Base-by-base conservation (phyloP, 2,329 filamentous ascomycete genomes). In the Cercospora brassicicola region DNA sequence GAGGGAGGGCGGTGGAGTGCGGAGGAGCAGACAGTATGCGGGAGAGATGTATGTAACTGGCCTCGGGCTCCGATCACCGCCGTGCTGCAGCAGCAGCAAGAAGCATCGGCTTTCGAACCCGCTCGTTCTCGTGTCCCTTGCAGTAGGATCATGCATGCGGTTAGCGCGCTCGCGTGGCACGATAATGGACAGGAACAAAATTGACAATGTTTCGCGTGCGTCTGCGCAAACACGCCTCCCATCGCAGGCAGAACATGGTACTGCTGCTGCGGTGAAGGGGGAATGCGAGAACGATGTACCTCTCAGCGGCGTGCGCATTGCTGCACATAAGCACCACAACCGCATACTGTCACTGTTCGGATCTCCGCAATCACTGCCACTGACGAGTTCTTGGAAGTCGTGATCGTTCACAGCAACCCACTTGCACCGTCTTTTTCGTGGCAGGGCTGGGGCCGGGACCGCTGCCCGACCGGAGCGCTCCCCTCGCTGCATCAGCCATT, bases 51-150 rank as follows among this genome's bases (percentile, higher is more conserved):
- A 9, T 31, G 11, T 8, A 9, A 61, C 33, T 61, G 59, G 59
- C 36, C 20, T 45, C 59, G 31, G n/a, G 7, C 36, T 61, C 59
- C 59, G 59, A 30, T 42, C 59, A 11, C 39, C 20, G 59, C 59
- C 59, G 59, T 26, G 23, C 15, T 5, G 33, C 2, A 3, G 39
- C 57, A 60, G 57, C 31, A 42, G 20, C 2, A 15, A 13, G 55
- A 31, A 36, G 55, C n/a, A 36, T 36, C 55, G 28, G 55, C 28
- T 33, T 33, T 33, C 15, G 15, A 30, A 53, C n/a, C 57, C 59
- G 64, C 57, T 61, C 51, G 53, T 67, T 64, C 28, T 64, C 65
- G 60, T 67, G 65, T 56, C 18, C 51, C 62, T 45, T 23, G 62
- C 62, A 33, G 62, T 9, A 55, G 33, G 1, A 4, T 15, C 23